Evolutionary conservation across 495 filamentous ascomycete genomes (phyloP), one percentile per base, ranked within the genome.

Genomic region (Opeltia flavorubescens): DNA sequence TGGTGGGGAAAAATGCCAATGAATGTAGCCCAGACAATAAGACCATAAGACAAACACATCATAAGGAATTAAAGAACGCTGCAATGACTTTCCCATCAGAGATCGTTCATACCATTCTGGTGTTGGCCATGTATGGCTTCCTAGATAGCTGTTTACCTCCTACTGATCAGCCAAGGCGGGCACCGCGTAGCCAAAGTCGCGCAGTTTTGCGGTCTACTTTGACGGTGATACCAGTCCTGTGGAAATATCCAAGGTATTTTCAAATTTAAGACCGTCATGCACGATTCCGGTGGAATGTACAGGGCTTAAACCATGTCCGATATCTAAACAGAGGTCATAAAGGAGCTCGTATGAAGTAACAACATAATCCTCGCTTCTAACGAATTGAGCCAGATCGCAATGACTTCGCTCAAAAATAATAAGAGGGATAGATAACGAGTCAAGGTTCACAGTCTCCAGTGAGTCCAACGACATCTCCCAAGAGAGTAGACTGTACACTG

Each of bases 381-480:
- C 18, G 25, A 44, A 44, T 21, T 30, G 13, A 12, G 12, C 42
- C 15, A 44, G 25, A 44, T 44, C 42, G 30, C 42, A 44, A 21
- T 44, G 26, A 5, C 24, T 26, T 30, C 25, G 17, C 25, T 44
- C 42, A 17, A 44, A 21, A 13, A 44, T 44, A 13, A 44, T 2
- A 13, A 44, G 42, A 11, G 42, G 42, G 2, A 27, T 30, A 15
- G 8, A 15, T 13, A 33, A 26, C n/a, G 25, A 29, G 3, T 44
- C 42, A 23, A 33, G 9, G 30, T 15, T 28, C 13, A 44, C 42
- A 13, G 26, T 13, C 26, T 44, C 42, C 6, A 44, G 29, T 17
- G 42, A n/a, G n/a, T 44, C 42, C 42, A 44, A 44, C 27, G 26
- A 44, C 12, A 44, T 18, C 12, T 26, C 42, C 42, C 42, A 44